phyloP scores from a whole-genome alignment of 2,329 filamentous ascomycete genomes.

The Amauroascus niger region DNA sequence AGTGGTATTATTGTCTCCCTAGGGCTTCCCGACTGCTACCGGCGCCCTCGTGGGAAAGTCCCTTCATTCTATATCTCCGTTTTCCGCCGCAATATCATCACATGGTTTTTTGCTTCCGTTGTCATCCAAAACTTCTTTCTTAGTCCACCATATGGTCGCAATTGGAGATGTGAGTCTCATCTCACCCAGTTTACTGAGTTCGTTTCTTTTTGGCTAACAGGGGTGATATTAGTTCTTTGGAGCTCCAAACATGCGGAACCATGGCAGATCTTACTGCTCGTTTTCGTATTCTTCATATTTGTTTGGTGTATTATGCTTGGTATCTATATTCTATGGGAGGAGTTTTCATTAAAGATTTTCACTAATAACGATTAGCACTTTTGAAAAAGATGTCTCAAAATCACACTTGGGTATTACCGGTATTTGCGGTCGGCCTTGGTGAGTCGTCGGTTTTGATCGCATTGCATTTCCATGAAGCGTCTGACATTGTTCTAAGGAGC shows the following conservation, averaged over 20 bases:
- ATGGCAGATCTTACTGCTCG: slow-evolving; percentile 49
- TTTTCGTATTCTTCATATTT: slow-evolving; percentile 41
- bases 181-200: too few species aligned
- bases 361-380: slow-evolving; percentile 32
- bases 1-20: slow-evolving; percentile 48
- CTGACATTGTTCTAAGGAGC: slow-evolving; percentile 32
- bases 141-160: slow-evolving; percentile 55
- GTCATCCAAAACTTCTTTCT: slow-evolving; percentile 60
- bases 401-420: slow-evolving; percentile 57
- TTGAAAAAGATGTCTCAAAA: slow-evolving; percentile 49
- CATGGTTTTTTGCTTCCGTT: slow-evolving; percentile 58
- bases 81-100: slow-evolving; percentile 52
- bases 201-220: neutral
- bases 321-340: slow-evolving; percentile 1
- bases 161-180: slow-evolving; percentile 47
- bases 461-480: neutral
- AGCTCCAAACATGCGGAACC: slow-evolving; percentile 45
- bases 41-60: slow-evolving; percentile 52
- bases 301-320: slow-evolving; percentile 44
- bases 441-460: neutral
- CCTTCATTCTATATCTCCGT: slow-evolving; percentile 57
- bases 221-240: slow-evolving; percentile 44
- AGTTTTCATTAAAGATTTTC: neutral
- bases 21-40: slow-evolving; percentile 59
- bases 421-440: slow-evolving; percentile 56